Conservation (phyloP, 1,284 basidiomycete species). For the Psilocybe mexicana region DNA sequence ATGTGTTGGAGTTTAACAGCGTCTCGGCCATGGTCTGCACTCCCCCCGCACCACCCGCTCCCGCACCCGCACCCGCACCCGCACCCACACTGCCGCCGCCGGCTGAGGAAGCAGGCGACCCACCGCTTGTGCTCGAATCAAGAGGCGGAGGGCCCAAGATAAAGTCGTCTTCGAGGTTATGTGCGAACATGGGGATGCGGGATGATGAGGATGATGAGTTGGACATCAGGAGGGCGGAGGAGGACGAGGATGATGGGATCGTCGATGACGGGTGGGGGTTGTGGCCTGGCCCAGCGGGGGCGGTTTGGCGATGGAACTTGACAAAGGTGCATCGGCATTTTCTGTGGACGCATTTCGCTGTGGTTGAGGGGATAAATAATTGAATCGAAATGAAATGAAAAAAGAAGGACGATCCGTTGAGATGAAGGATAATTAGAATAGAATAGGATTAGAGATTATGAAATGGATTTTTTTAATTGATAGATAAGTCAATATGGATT, state of each 20-base stretch:
- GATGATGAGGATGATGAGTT: slow-evolving; percentile 13
- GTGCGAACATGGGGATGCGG: slow-evolving; percentile 23
- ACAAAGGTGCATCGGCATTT: slow-evolving; percentile 81
- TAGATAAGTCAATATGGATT: not conserved
- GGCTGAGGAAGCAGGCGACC: not conserved
- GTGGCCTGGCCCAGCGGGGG: slow-evolving; percentile 71
- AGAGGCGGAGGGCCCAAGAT: slow-evolving; percentile 34
- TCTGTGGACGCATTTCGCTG: slow-evolving; percentile 77
- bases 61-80: too few species aligned
- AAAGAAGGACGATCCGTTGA: not conserved
- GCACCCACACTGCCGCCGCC: not conserved
- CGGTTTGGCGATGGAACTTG: slow-evolving; percentile 83
- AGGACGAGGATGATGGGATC: slow-evolving; percentile 7
- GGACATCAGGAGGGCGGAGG: slow-evolving; percentile 5
- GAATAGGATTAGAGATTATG: not conserved
- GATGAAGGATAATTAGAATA: slow-evolving; percentile 2
- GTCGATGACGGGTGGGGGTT: slow-evolving; percentile 27
- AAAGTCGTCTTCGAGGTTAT: slow-evolving; percentile 35
- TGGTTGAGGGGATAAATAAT: not conserved
- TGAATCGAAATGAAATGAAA: not conserved
- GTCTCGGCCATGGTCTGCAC: slow-evolving; percentile 31
- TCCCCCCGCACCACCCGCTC: not conserved
- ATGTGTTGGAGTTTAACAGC: slow-evolving; percentile 29
- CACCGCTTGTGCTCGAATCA: not conserved
- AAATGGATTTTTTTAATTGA: not conserved